A percentile compares a stretch with the other conserved stretches of the same genome.
phyloP scores from a whole-genome alignment of 1,284 basidiomycete species.

The Rhodotorula sp. region DNA sequence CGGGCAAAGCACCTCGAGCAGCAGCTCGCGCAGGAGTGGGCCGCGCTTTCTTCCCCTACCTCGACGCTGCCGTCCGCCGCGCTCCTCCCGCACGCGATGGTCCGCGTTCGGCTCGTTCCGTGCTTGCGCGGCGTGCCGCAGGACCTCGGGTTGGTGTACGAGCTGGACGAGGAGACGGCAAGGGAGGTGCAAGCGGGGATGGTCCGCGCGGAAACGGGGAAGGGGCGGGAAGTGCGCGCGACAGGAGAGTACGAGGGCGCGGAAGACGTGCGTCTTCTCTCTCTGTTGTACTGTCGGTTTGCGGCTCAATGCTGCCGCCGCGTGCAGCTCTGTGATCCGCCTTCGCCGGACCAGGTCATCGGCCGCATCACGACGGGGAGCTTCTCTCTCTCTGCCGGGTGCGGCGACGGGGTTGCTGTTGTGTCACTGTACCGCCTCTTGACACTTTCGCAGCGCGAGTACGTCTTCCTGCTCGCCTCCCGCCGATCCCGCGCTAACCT shows the following conservation, averaged over 20 bases:
- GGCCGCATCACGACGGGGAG: slow-evolving; percentile 80
- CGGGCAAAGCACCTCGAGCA: background rate
- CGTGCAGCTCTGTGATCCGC: slow-evolving; percentile 29
- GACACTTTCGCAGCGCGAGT: slow-evolving; percentile 51
- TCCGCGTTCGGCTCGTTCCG: slow-evolving; percentile 33
- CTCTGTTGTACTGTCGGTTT: background rate
- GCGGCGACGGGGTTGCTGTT: slow-evolving; percentile 71
- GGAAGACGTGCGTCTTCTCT: slow-evolving; percentile 25
- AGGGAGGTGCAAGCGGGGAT: slow-evolving; percentile 10
- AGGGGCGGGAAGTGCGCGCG: slow-evolving; percentile 5
- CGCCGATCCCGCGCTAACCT: slow-evolving; percentile 8
- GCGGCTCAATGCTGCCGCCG: background rate
- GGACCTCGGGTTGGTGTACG: slow-evolving; percentile 31
- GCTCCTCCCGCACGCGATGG: slow-evolving; percentile 15
- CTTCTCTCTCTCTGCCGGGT: slow-evolving; percentile 72
- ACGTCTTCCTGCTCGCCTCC: background rate
- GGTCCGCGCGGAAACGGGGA: background rate
- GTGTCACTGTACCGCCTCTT: slow-evolving; percentile 63
- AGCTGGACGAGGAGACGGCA: background rate
- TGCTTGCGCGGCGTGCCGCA: slow-evolving; percentile 36
- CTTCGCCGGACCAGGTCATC: slow-evolving; percentile 57
- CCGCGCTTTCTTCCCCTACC: background rate
- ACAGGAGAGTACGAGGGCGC: slow-evolving; percentile 23
- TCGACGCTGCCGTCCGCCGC: background rate
- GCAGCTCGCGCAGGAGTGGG: slow-evolving; percentile 4